Evolutionary conservation across 148 eudicot genomes (phyloP), one percentile per base, ranked within the genome.

Genomic region (Chenopodium formosanum): DNA sequence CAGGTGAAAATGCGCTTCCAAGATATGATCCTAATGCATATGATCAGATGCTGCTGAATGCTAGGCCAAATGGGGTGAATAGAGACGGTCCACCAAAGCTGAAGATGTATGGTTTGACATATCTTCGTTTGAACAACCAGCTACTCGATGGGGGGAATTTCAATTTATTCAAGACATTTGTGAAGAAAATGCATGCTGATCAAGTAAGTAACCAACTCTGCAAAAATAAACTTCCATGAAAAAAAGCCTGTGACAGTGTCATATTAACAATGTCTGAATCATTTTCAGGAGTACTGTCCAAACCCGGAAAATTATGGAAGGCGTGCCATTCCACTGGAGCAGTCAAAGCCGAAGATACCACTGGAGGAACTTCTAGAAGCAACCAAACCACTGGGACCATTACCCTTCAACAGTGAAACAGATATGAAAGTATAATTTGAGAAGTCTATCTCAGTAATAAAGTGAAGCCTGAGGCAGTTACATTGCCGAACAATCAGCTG

Each of bases 181-280:
- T 96, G 73, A 89, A 77, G 90, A 91, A 89, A 88, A 90, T 96
- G 95, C 99, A 96, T 84, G 97, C 97, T 75, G 91, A 96, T 85
- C 88, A 83, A 89, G 97, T 90, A 79, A 84, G 82, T 11, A 58
- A 17, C 32, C 65, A 48, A 12, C 65, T 78, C 19, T 76, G 46
- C 40, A 53, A 44, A 63, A 37, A 77, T 66, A 75, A 67, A 9
- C 72, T 81, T 23, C 60, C n/a, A 65, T 53, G 22, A 4, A 14
- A 56, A 50, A 56, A 56, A 56, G 62, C 22, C 62, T 56, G 17
- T 56, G 62, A 17, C 22, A 0, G 62, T 62, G n/a, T 22, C 11
- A 20, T 20, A 37, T 14, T 77, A 37, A 62, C 58, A 17, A n/a
- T 72, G 19, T 25, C 19, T 77, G 31, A 2, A 32, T 44, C 29